phyloP scores from a whole-genome alignment of 495 filamentous ascomycete genomes.

The Penicillium parvum region DNA sequence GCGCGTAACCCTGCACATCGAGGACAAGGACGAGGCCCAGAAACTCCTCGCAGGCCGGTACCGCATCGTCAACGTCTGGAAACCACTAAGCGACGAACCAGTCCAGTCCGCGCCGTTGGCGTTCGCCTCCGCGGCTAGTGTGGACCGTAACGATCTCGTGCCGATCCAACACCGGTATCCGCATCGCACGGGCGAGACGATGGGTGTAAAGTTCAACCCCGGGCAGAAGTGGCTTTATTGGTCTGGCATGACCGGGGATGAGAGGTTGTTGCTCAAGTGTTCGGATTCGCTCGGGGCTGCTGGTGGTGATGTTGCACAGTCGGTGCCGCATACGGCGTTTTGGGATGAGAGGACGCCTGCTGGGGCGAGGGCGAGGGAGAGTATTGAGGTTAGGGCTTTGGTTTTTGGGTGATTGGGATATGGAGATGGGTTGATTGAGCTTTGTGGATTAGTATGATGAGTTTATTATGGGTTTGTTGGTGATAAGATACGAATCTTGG shows the following conservation, averaged over 20 bases:
- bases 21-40: slow-evolving; percentile 52
- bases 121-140: slow-evolving; percentile 58
- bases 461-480: not conserved
- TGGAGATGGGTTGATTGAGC: no score
- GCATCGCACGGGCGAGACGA: slow-evolving; percentile 67
- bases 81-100: slow-evolving; percentile 63
- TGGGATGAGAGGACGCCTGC: slow-evolving; percentile 60
- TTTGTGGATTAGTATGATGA: not conserved
- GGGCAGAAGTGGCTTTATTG: slow-evolving; percentile 72
- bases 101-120: slow-evolving; percentile 67
- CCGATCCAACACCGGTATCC: slow-evolving; percentile 73
- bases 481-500: no score
- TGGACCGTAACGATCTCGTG: slow-evolving; percentile 57
- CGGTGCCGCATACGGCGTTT: slow-evolving; percentile 82
- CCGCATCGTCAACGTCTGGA: slow-evolving; percentile 87
- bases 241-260: slow-evolving; percentile 70
- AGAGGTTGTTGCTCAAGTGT: slow-evolving; percentile 77
- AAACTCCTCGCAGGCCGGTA: slow-evolving; percentile 57
- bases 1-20: slow-evolving; percentile 63
- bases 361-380: slow-evolving; percentile 62
- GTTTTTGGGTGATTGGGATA: slow-evolving; percentile 61
- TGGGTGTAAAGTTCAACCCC: slow-evolving; percentile 58
- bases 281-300: slow-evolving; percentile 53
- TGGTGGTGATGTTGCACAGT: slow-evolving; percentile 54
- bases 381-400: slow-evolving; percentile 82